A percentile compares a stretch with the other conserved stretches of the same genome.
Conservation (phyloP, 345 rosid species). For the Hypericum androsaemum region DNA sequence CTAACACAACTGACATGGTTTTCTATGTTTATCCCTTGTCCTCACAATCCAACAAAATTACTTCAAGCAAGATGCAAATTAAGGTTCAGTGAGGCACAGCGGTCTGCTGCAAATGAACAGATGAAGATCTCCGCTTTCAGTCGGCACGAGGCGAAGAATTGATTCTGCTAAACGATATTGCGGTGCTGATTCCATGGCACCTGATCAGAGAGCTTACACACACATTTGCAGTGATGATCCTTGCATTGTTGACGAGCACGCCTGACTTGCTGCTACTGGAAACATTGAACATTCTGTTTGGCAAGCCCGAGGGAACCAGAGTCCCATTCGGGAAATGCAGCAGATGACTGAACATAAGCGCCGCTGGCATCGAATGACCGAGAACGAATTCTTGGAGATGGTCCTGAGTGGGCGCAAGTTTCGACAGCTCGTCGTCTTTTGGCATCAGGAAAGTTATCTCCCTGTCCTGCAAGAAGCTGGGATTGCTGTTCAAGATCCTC, state of each 20-base stretch:
- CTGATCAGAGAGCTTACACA: constrained; percentile 19
- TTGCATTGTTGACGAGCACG: constrained; percentile 25
- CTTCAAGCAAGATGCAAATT: no score
- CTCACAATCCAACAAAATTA: no score
- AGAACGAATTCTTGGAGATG: constrained; percentile 26
- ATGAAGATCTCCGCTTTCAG: no score
- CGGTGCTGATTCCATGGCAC: constrained; percentile 33
- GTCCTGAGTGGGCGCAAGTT: constrained; percentile 6
- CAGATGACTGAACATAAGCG: constrained; percentile 14
- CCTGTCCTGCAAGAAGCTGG: constrained; percentile 6
- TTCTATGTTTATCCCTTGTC: no score
- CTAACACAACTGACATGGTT: no score
- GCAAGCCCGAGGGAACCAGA: constrained; percentile 20
- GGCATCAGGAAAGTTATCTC: constrained; percentile 33
- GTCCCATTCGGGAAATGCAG: constrained; percentile 31
- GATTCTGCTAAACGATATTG: constrained; percentile 4
- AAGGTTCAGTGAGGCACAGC: no score
- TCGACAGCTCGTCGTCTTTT: constrained; percentile 18
- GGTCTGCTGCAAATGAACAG: no score
- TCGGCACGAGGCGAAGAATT: no score
- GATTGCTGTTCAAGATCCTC: constrained; percentile 14
- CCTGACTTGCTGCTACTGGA: constrained; percentile 16
- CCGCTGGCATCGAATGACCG: constrained; percentile 26
- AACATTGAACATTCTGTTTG: constrained; percentile 23
- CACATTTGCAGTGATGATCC: constrained; percentile 26